Evolutionary conservation across 1,139 yeast genomes (phyloP).

Genomic region (Geotrichum siamense): DNA sequence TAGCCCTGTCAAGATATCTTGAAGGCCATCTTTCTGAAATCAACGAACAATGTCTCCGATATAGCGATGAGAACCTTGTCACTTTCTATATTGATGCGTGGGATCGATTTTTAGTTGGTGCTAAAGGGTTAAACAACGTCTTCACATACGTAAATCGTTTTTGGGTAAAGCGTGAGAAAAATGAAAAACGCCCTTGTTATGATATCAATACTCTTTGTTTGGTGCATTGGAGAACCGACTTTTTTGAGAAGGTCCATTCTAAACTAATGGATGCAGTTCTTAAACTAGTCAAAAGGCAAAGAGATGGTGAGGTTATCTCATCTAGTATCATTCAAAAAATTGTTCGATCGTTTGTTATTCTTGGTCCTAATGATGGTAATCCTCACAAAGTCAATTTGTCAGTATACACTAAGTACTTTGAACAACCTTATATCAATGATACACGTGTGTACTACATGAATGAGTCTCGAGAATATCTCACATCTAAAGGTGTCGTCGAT

Average conservation of each 20-base stretch:
- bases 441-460: conserved; percentile 66
- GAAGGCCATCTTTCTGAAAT: conserved; percentile 51
- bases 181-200: conserved; percentile 88
- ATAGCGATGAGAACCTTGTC: conserved; percentile 56
- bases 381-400: conserved; percentile 75
- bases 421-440: conserved; percentile 61
- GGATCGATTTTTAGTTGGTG: conserved; percentile 84
- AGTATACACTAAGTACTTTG: conserved; percentile 76
- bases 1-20: conserved; percentile 60
- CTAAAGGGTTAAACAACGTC: conserved; percentile 85
- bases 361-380: conserved; percentile 47
- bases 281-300: conserved; percentile 65
- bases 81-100: conserved; percentile 83
- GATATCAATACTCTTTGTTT: conserved; percentile 87
- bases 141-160: conserved; percentile 93
- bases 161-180: conserved; percentile 95
- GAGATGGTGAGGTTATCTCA: conserved; percentile 72
- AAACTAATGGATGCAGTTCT: conserved; percentile 63
- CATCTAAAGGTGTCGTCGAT: conserved; percentile 76
- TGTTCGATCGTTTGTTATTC: conserved; percentile 66
- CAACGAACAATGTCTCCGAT: conserved; percentile 22
- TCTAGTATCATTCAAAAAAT: conserved; percentile 63
- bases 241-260: conserved; percentile 63
- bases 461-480: conserved; percentile 63
- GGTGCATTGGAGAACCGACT: conserved; percentile 77